These are phyloP conservation scores for Nemania abortiva DNA, from an alignment of 2,329 filamentous ascomycete genomes.

Conservation along the genomic window DNA sequence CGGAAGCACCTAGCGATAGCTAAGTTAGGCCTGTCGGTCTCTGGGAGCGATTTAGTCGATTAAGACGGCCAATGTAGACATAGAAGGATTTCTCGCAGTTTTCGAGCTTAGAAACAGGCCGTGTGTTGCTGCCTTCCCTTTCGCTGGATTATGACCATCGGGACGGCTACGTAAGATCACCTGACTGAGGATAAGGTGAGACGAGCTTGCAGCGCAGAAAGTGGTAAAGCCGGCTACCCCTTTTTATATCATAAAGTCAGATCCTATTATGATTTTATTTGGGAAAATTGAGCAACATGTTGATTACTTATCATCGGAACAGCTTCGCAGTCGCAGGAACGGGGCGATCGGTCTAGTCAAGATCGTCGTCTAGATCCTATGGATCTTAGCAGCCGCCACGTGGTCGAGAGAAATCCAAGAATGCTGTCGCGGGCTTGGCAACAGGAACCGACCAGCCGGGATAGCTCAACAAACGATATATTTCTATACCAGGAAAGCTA, in stretches of 20 bases:
- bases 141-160: no score
- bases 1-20: no score
- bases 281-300: neutral
- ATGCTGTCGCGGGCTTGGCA: slow-evolving; percentile 11
- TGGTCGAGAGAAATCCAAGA: neutral
- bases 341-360: neutral
- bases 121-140: no score
- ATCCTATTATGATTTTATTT: neutral
- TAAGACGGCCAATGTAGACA: no score
- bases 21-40: no score
- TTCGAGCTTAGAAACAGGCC: no score
- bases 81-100: no score
- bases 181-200: no score
- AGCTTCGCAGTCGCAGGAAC: neutral
- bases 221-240: neutral
- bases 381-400: neutral
- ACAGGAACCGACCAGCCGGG: neutral
- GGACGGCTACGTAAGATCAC: no score
- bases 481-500: neutral
- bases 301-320: neutral
- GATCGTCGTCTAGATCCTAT: neutral
- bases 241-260: neutral
- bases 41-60: no score
- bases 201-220: no score
- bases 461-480: neutral